Evolutionary conservation across 2,329 filamentous ascomycete genomes (phyloP).

Genomic region (Alternaria incomplexa): DNA sequence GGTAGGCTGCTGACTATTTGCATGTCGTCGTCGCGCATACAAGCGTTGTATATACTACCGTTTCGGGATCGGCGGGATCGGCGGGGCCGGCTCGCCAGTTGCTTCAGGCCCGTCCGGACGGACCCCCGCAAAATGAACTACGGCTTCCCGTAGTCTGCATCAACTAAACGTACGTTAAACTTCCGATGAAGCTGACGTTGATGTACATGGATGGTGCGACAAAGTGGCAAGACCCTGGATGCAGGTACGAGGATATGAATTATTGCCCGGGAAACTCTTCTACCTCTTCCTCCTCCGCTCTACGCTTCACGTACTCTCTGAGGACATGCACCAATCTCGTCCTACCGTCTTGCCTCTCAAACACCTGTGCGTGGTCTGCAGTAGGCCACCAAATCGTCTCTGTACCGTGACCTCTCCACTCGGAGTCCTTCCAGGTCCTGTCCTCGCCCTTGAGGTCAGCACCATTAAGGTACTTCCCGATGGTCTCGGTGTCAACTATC

Average conservation of each 20-base stretch:
- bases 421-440: constrained; percentile 38
- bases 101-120: constrained; percentile 18
- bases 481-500: constrained; percentile 66
- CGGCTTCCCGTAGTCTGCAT: neutral
- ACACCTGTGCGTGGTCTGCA: constrained; percentile 68
- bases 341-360: constrained; percentile 35
- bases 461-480: constrained; percentile 63
- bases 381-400: constrained; percentile 67
- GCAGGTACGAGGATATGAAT: neutral
- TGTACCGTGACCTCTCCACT: constrained; percentile 53
- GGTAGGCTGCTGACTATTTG: neutral
- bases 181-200: neutral
- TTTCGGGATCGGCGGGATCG: constrained; percentile 28
- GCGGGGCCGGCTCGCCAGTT: constrained; percentile 30
- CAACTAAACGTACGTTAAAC: neutral
- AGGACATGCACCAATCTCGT: constrained; percentile 33
- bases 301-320: constrained; percentile 30
- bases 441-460: constrained; percentile 40
- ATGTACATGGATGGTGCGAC: constrained; percentile 1
- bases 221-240: neutral
- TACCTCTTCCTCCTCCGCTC: constrained; percentile 6
- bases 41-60: constrained; percentile 8
- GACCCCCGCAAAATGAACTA: constrained; percentile 24
- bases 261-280: constrained; percentile 1
- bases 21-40: neutral